Evolutionary conservation across 2,329 filamentous ascomycete species (phyloP), one percentile per base, ranked within the genome.

Genomic region (Emericellopsis cladophorae): DNA sequence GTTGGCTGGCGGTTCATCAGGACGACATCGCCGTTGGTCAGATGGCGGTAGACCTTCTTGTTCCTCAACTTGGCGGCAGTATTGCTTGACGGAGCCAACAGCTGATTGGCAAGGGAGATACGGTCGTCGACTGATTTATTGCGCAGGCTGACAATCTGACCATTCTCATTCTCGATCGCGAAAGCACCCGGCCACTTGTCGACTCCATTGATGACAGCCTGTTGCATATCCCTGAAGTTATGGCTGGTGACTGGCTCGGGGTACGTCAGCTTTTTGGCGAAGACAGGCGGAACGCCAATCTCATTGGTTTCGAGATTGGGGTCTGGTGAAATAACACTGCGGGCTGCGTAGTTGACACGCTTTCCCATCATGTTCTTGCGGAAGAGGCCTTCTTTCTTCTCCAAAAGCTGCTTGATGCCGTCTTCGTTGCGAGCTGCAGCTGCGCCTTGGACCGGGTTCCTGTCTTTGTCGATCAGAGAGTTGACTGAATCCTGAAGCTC

Each of bases 341-440:
- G 83, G 31, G 92, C 92, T 39, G 92, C 92, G 58, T 92, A 96
- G 61, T 98, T 96, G 65, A 98, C 92, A 68, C 92, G 88, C 70
- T 98, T 98, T 45, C 92, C 92, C 92, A 98, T 98, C 92, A 98
- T 96, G 63, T 98, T 95, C 69, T 95, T 96, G 52, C 92, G 76
- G 70, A 98, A 98, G 24, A 98, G 72, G 48, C 92, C 92, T 56
- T 98, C 93, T 64, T 98, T 98, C 71, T 98, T 98, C 64, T 98
- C 92, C 23, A 98, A 72, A 56, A 89, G 84, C 57, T 98, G 92
- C 65, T 98, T 98, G 65, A 98, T 94, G 51, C 93, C 92, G 47
- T 95, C 89, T 46, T 93, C 85, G 40, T 86, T 83, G 42, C 80
- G 74, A 53, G 82, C 81, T 12, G 80, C 85, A 23, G 87, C 85